phyloP scores from a whole-genome alignment of 768 basidiomycete genomes.

The Suillus variegatus region DNA sequence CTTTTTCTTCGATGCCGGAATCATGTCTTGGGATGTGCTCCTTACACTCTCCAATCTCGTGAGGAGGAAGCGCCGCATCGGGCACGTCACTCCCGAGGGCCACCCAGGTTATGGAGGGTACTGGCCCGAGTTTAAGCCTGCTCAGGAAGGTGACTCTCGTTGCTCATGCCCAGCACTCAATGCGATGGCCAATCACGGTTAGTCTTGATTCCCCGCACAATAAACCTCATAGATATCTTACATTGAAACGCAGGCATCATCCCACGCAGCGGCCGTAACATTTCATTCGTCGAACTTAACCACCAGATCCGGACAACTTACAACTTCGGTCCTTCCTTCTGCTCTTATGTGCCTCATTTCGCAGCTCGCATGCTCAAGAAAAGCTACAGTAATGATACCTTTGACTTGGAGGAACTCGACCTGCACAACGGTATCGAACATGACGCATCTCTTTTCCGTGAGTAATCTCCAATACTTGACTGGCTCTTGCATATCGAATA shows the following conservation, averaged over 20 bases:
- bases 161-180: constrained; percentile 77
- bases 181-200: constrained; percentile 84
- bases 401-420: constrained; percentile 68
- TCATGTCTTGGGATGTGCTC: constrained; percentile 53
- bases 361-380: constrained; percentile 59
- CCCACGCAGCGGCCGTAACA: constrained; percentile 67
- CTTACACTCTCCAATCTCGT: constrained; percentile 55
- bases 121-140: constrained; percentile 69
- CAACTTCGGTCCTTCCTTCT: constrained; percentile 73
- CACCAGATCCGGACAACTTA: constrained; percentile 53
- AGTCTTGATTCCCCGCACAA: neutral
- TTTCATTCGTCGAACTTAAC: constrained; percentile 55
- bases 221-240: neutral
- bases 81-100: constrained; percentile 57
- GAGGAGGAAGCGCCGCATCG: constrained; percentile 44
- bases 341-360: constrained; percentile 62
- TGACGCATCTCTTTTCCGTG: constrained; percentile 36
- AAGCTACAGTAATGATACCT: constrained; percentile 54
- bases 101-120: constrained; percentile 59
- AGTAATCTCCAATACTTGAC: constrained; percentile 4
- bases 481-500: constrained; percentile 1
- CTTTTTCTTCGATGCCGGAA: constrained; percentile 15
- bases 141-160: constrained; percentile 65
- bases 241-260: constrained; percentile 35
- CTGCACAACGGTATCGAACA: constrained; percentile 63